Base-by-base conservation (phyloP, 1,284 basidiomycete genomes). In the Acaromyces ingoldii region DNA sequence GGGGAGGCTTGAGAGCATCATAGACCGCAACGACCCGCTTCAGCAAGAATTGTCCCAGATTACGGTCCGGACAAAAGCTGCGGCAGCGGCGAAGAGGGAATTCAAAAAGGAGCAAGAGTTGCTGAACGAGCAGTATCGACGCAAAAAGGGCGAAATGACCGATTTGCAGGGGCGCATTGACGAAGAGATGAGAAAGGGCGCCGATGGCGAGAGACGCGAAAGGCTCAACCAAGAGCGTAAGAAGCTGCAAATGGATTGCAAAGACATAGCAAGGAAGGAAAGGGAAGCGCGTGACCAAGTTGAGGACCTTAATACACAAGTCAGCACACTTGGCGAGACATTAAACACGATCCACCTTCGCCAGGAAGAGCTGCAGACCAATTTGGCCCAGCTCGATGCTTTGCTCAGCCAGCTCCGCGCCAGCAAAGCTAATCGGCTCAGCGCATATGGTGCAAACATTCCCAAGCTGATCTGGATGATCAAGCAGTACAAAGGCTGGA, bases 401-500 rank as follows among this genome's bases (percentile, higher is more conserved):
- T 51, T 50, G 17, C 33, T 62, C 6, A 21, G 36, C 15, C 47
- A 49, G 21, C 17, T 65, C 24, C 45, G 50, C 3, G 53, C 51
- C 17, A 54, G 46, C 37, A 53, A 42, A 15, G 28, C 40, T 10
- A 69, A 74, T 29, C 55, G 61, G 4, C 55, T 74, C 28, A 55
- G 54, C 15, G 67, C 67, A 5, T 75, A 53, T 41, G 72, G 72
- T 1, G 50, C 58, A 15, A 58, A 57, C 26, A 59, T 74, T 31
- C 70, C 67, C 0, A 44, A 41, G 6, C 47, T 75, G 29, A 31
- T 75, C 3, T 50, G 57, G 15, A 52, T 57, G 17, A 58, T 78
- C 89, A 70, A 79, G 25, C 86, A 85, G 7, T 80, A 85, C 31
- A 77, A 72, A 15, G 51, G 62, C 19, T 75, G 72, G 72, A 45